Conservation (phyloP, 805 yeast species). For the Kodamaea kaohsiungensis region DNA sequence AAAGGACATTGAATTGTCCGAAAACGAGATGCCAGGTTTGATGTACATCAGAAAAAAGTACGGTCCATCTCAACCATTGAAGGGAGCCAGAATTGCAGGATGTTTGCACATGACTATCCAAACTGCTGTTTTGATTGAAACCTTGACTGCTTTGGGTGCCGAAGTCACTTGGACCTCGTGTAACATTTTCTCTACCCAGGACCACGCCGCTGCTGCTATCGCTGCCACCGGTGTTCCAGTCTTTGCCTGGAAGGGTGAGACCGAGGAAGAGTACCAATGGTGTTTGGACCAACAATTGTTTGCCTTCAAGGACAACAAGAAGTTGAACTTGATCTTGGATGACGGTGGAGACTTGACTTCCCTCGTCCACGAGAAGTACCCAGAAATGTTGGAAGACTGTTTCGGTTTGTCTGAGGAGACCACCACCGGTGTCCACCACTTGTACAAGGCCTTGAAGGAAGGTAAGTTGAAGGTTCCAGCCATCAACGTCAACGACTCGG, state of each 20-base stretch:
- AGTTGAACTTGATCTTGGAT: slow-evolving; percentile 94
- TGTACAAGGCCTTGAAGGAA: slow-evolving; percentile 93
- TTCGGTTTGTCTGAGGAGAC: slow-evolving; percentile 98
- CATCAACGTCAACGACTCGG: slow-evolving; percentile 98
- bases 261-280: slow-evolving; percentile 99
- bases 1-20: slow-evolving; percentile 98
- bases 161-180: slow-evolving; percentile 99
- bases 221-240: slow-evolving; percentile 99
- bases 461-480: slow-evolving; percentile 95
- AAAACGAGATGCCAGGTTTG: slow-evolving; percentile 99
- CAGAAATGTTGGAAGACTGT: slow-evolving; percentile 94
- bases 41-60: slow-evolving; percentile 95
- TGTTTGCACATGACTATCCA: slow-evolving; percentile 99
- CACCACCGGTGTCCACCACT: slow-evolving; percentile 99
- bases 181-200: slow-evolving; percentile 99
- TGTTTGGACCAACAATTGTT: slow-evolving; percentile 99
- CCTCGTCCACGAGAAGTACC: slow-evolving; percentile 95
- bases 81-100: slow-evolving; percentile 98
- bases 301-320: slow-evolving; percentile 93
- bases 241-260: slow-evolving; percentile 99
- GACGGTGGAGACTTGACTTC: slow-evolving; percentile 99
- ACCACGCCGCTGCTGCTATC: slow-evolving; percentile 99
- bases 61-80: slow-evolving; percentile 90
- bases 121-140: slow-evolving; percentile 98
- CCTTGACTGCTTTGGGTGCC: slow-evolving; percentile 96